These are phyloP conservation scores for Sporothrix schenckii DNA, from an alignment of 2,329 filamentous ascomycete genomes.

Conservation along the genomic window DNA sequence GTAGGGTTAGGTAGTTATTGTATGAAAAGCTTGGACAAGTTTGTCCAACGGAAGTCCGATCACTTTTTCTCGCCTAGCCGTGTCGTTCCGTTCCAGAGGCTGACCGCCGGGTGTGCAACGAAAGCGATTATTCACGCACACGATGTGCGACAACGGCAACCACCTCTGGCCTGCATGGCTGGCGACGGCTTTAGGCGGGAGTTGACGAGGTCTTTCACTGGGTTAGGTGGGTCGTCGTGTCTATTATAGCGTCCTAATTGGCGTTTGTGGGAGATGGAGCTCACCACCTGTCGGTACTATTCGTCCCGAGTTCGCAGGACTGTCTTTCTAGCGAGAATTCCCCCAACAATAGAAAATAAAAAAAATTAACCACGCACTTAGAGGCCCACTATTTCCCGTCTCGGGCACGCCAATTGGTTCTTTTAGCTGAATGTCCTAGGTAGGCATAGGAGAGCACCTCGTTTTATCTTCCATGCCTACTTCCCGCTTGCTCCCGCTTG, in stretches of 20 bases:
- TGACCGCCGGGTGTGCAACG: neutral
- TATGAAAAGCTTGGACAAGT: neutral
- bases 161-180: slow-evolving; percentile 20
- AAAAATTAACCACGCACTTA: slow-evolving; percentile 30
- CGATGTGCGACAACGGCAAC: slow-evolving; percentile 31
- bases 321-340: slow-evolving; percentile 29
- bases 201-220: slow-evolving; percentile 12
- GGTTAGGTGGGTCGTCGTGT: neutral
- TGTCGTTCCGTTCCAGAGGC: slow-evolving; percentile 21
- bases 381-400: slow-evolving; percentile 21
- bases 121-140: slow-evolving; percentile 30
- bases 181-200: slow-evolving; percentile 25
- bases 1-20: neutral
- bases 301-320: slow-evolving; percentile 31
- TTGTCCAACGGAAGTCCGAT: slow-evolving; percentile 28
- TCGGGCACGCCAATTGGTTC: slow-evolving; percentile 22
- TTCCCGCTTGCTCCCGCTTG: slow-evolving; percentile 5
- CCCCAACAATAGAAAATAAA: slow-evolving; percentile 31
- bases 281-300: slow-evolving; percentile 32
- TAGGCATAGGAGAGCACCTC: slow-evolving; percentile 1
- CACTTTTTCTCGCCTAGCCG: slow-evolving; percentile 24
- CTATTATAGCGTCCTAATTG: slow-evolving; percentile 11
- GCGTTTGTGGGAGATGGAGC: slow-evolving; percentile 6
- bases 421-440: neutral
- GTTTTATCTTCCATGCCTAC: slow-evolving; percentile 17